Evolutionary conservation across 192 early-diverging fungal species (phyloP).

Genomic region (Mortierella claussenii): DNA sequence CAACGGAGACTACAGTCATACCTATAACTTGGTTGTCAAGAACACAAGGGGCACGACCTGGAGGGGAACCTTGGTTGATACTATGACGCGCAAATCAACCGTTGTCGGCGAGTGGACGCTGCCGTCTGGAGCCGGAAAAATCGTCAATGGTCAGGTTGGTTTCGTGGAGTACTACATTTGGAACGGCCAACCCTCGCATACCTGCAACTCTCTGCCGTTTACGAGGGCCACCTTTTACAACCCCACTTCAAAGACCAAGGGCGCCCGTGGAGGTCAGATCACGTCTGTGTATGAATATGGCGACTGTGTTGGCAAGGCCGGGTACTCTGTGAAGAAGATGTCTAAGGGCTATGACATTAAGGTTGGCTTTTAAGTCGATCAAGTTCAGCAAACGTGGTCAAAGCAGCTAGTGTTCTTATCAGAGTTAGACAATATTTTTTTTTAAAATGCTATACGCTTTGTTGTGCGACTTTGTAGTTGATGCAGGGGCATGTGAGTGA

Average conservation of each 20-base stretch:
- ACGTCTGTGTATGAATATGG: constrained; percentile 5
- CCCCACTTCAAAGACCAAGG: constrained; percentile 14
- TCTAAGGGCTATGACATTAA: constrained; percentile 5
- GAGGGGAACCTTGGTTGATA: constrained; percentile 24
- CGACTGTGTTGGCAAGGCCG: constrained; percentile 18
- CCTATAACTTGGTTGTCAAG: constrained; percentile 7
- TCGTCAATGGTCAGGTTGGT: constrained; percentile 11
- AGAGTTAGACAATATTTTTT: too few relatives aligned
- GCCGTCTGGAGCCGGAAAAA: constrained; percentile 6
- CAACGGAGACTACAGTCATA: constrained; percentile 15
- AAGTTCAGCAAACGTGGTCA: background rate
- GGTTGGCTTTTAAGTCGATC: constrained; percentile 15
- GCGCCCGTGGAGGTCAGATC: constrained; percentile 8
- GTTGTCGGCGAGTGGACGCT: constrained; percentile 23
- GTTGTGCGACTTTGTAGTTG: too few relatives aligned
- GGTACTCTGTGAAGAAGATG: background rate
- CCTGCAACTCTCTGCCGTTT: constrained; percentile 18
- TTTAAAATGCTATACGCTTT: too few relatives aligned
- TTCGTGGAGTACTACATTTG: constrained; percentile 27
- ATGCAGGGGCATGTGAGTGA: too few relatives aligned
- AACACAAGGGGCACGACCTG: constrained; percentile 12
- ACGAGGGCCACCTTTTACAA: constrained; percentile 13
- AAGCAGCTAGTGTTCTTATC: too few relatives aligned
- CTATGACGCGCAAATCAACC: background rate
- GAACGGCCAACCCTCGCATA: background rate